Evolutionary conservation across 208 protist genomes (phyloP).

Genomic region (Phytomonas sp.): DNA sequence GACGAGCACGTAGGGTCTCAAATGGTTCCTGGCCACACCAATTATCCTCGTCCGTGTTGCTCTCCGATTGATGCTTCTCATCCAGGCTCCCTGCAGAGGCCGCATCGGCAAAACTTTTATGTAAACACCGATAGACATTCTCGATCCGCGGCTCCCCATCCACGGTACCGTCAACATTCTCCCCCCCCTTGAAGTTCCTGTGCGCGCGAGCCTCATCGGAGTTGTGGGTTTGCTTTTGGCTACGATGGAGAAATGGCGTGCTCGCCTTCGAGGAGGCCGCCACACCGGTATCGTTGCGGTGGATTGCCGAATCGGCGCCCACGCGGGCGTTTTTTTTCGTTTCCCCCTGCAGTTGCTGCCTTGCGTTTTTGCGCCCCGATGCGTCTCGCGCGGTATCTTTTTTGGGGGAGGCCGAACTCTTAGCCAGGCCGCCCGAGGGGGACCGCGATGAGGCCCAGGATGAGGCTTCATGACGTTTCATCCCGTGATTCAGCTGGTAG

Average conservation of each 20-base stretch:
- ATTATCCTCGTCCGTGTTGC: background rate
- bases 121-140: conserved; percentile 3
- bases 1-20: background rate
- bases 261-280: background rate
- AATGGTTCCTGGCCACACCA: background rate
- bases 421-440: background rate
- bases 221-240: background rate
- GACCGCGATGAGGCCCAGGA: background rate
- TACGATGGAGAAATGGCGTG: background rate
- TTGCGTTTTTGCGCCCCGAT: background rate
- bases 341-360: background rate
- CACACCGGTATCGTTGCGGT: background rate
- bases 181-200: background rate
- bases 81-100: background rate
- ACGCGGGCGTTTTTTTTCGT: background rate
- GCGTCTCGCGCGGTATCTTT: background rate
- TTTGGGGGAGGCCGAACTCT: background rate
- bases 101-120: background rate
- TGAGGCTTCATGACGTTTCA: conserved; percentile 14
- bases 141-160: background rate
- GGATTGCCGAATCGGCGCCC: background rate
- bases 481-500: conserved; percentile 53
- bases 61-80: background rate
- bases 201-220: background rate
- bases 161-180: background rate